phyloP scores from a whole-genome alignment of 257 asterid species.

The Leptodermis oblonga region DNA sequence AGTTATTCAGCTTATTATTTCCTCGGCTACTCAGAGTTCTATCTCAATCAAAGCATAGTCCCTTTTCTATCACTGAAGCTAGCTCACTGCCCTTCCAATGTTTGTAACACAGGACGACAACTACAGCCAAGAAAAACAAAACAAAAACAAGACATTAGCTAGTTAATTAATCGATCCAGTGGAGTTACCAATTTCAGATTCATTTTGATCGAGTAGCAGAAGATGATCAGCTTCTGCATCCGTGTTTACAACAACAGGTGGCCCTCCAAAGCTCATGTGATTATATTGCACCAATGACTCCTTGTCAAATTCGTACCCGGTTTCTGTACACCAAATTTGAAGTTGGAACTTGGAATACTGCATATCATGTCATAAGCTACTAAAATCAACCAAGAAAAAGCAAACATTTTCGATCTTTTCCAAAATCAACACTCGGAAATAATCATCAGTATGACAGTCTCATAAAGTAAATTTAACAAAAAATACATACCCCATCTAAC shows the following conservation, averaged over 20 bases:
- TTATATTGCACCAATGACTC: slow-evolving; percentile 52
- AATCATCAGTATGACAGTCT: neutral
- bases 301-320: slow-evolving; percentile 58
- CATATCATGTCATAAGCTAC: neutral
- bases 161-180: neutral
- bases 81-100: no score
- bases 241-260: slow-evolving; percentile 62
- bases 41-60: no score
- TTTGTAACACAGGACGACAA: no score
- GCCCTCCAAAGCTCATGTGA: slow-evolving; percentile 58
- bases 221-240: slow-evolving; percentile 71
- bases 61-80: no score
- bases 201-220: slow-evolving; percentile 42
- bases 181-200: slow-evolving; percentile 63
- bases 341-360: neutral
- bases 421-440: neutral
- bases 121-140: no score
- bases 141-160: neutral
- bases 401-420: neutral
- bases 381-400: neutral
- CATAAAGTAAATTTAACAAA: neutral
- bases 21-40: neutral
- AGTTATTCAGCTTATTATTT: neutral
- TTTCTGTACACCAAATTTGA: slow-evolving; percentile 36
- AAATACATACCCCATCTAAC: slow-evolving; percentile 64